Base-by-base conservation (phyloP, 2,329 filamentous ascomycete species). In the Phialophora tarda region DNA sequence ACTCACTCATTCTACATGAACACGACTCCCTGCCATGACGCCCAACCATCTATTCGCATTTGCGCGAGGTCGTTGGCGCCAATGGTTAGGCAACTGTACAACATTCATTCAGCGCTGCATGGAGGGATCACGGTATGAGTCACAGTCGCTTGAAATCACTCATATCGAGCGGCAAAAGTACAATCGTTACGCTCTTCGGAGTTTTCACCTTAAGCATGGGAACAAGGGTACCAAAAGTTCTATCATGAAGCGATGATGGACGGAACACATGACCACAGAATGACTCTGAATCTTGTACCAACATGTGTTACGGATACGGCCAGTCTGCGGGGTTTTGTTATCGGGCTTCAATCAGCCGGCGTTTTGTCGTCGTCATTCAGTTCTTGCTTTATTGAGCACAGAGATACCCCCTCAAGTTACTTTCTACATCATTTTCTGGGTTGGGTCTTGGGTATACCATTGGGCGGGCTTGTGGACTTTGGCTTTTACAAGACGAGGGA, bases 31-130 rank as follows among this genome's bases (percentile, higher is more conserved):
- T 41, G 51, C 55, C 47, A 48, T 54, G 21, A n/a, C n/a, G 12
- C 59, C 30, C 23, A 34, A 34, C 47, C 47, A 23, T 47, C 55
- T 55, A 32, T 17, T 38, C 34, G 21, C 23, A 21, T 34, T 21
- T 59, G 21, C 23, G 44, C 26, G 38, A 50, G 41, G 23, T 56
- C 38, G 48, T 56, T 63, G 65, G 51, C 61, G 60, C 61, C 51
- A 34, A 58, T 44, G 28, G 59, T 38, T 61, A 62, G 60, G 60
- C 58, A 62, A 57, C 65, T 67, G 65, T 64, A 67, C 57, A 66
- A 66, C 59, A 66, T 44, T 41, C 47, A 61, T 53, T 34, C 30
- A 54, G 55, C 64, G 50, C 57, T 55, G 53, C 53, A 54, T 47
- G 65, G 59, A 30, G 32, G 58, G 59, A 2, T 51, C 44, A 26